A percentile compares a stretch with the other conserved stretches of the same genome.
Conservation (phyloP, 106 monocot genomes). For the Posidonia australis region DNA sequence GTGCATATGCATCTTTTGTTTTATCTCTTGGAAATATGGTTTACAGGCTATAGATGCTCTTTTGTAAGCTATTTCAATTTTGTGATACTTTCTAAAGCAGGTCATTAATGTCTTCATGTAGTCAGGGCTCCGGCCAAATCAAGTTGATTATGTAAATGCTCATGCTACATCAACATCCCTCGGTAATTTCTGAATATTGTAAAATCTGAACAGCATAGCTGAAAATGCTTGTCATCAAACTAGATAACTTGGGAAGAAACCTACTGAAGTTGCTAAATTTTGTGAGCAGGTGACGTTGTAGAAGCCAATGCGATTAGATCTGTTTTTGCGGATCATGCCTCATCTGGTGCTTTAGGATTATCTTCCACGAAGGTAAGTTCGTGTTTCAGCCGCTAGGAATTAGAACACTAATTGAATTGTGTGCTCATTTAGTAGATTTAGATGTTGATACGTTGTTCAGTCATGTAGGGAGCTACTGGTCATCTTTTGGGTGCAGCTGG, state of each 20-base stretch:
- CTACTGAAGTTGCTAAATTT: neutral
- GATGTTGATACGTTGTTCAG: too few species aligned
- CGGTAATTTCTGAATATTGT: conserved; percentile 27
- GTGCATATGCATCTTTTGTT: neutral
- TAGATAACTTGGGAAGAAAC: neutral
- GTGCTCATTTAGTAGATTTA: too few species aligned
- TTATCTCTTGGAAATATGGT: neutral
- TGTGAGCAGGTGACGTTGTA: conserved; percentile 61
- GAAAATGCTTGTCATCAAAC: neutral
- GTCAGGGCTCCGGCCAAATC: conserved; percentile 72
- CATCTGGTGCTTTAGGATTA: conserved; percentile 63
- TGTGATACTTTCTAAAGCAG: conserved; percentile 5
- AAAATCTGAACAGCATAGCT: neutral
- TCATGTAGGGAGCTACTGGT: conserved; percentile 78
- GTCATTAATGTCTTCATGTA: conserved; percentile 14
- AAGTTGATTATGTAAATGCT: conserved; percentile 92
- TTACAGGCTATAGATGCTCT: neutral
- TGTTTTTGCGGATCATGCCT: conserved; percentile 79
- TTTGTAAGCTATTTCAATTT: neutral
- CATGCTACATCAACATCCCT: conserved; percentile 97
- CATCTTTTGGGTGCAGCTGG: conserved; percentile 98
- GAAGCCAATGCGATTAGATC: conserved; percentile 82
- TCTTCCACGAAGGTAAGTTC: conserved; percentile 86
- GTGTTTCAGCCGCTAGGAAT: too few species aligned
- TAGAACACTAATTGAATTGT: too few species aligned